phyloP scores from a whole-genome alignment of 805 yeast species.

The Nakazawaea molendinolei region DNA sequence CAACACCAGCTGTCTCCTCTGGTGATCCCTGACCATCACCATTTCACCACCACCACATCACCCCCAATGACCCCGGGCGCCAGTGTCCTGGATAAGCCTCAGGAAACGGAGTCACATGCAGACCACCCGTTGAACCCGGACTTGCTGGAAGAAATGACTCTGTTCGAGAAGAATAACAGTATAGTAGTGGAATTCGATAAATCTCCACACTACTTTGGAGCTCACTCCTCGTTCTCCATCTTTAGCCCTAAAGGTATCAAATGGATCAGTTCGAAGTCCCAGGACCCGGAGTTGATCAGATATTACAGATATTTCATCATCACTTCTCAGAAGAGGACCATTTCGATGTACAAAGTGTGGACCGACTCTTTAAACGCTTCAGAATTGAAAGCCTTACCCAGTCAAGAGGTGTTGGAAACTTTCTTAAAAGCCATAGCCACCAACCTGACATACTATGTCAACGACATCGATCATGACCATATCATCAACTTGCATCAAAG shows the following conservation, averaged over 20 bases:
- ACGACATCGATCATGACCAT: conserved; percentile 15
- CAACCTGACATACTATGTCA: conserved; percentile 10
- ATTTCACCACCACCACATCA: background rate
- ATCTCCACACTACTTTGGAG: conserved; percentile 5
- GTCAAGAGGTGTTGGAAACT: conserved; percentile 16
- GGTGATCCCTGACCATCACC: too few relatives aligned
- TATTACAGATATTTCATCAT: conserved; percentile 21
- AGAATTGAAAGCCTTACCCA: conserved; percentile 25
- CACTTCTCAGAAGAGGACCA: conserved; percentile 16
- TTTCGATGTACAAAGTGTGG: conserved; percentile 23
- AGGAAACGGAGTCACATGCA: too few relatives aligned
- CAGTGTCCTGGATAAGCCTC: background rate
- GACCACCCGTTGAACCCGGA: too few relatives aligned
- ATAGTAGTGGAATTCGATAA: background rate
- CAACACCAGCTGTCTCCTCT: too few relatives aligned
- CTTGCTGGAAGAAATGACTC: conserved; percentile 6
- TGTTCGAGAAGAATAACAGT: background rate
- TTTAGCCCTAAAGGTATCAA: conserved; percentile 33
- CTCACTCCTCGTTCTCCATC: conserved; percentile 30
- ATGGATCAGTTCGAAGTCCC: conserved; percentile 27
- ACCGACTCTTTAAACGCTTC: conserved; percentile 25
- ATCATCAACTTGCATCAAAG: conserved; percentile 14
- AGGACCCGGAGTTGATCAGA: conserved; percentile 13
- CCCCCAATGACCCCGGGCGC: background rate
- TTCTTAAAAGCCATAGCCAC: conserved; percentile 15